Conservation (phyloP, 2,329 filamentous ascomycete genomes). For the Neofusicoccum umdonicola region DNA sequence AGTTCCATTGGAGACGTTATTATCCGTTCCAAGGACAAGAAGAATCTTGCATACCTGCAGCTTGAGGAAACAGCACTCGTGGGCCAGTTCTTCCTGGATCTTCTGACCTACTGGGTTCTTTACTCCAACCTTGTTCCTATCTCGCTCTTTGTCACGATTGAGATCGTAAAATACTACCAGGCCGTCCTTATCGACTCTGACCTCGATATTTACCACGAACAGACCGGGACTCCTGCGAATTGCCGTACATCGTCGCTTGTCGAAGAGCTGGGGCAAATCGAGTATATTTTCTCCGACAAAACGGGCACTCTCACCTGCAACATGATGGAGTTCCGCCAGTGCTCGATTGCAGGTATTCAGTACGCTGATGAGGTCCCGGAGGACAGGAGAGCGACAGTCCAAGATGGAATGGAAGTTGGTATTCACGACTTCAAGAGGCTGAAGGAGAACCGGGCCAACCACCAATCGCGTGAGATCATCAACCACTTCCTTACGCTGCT, state of each 20-base stretch:
- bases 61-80: slow-evolving; percentile 53
- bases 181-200: slow-evolving; percentile 98
- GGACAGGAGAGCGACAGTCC: slow-evolving; percentile 75
- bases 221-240: slow-evolving; percentile 90
- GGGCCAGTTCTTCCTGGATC: slow-evolving; percentile 84
- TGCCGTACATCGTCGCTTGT: slow-evolving; percentile 95
- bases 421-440: slow-evolving; percentile 82
- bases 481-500: slow-evolving; percentile 86
- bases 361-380: slow-evolving; percentile 92
- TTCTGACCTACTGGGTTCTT: slow-evolving; percentile 97
- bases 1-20: slow-evolving; percentile 90
- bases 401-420: slow-evolving; percentile 73
- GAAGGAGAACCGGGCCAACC: slow-evolving; percentile 64
- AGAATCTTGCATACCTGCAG: slow-evolving; percentile 69
- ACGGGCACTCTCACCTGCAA: slow-evolving; percentile 97
- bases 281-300: slow-evolving; percentile 98
- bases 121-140: slow-evolving; percentile 97
- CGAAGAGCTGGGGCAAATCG: slow-evolving; percentile 95
- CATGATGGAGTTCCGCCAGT: slow-evolving; percentile 97
- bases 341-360: slow-evolving; percentile 87
- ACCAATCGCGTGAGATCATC: slow-evolving; percentile 59
- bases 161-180: slow-evolving; percentile 97
- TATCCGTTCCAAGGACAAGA: slow-evolving; percentile 62
- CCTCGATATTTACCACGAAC: slow-evolving; percentile 95
- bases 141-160: slow-evolving; percentile 94